A percentile compares a stretch with the other conserved stretches of the same genome.
These are phyloP conservation scores for Podospora bellae-mahoneyi DNA, from an alignment of 495 filamentous ascomycete genomes.

Conservation along the genomic window DNA sequence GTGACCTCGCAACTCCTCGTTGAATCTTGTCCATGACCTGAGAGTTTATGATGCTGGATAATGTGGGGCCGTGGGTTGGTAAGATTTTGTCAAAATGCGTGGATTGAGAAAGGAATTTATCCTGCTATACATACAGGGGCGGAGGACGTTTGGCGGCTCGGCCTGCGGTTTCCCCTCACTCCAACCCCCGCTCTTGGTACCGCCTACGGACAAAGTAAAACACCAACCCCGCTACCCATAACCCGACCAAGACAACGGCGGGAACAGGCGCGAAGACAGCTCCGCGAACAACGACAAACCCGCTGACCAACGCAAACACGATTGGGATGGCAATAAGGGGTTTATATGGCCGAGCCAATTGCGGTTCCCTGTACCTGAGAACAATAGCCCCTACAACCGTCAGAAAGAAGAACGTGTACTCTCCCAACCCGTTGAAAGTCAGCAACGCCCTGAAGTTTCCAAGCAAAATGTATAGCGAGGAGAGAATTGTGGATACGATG, in stretches of 20 bases:
- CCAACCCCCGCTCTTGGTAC: conserved; percentile 7
- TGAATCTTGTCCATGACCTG: not conserved
- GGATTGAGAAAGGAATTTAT: not conserved
- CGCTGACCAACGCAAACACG: conserved; percentile 50
- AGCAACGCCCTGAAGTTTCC: conserved; percentile 55
- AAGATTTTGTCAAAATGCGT: not conserved
- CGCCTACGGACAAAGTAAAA: conserved; percentile 38
- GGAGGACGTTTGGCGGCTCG: not conserved
- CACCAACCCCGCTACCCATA: conserved; percentile 45
- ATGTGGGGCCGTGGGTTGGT: not conserved
- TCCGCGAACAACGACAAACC: conserved; percentile 53
- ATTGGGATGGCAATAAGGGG: conserved; percentile 45
- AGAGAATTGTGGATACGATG: conserved; percentile 45
- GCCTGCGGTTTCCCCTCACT: not conserved
- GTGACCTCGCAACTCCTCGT: too few relatives aligned
- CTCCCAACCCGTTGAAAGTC: conserved; percentile 55
- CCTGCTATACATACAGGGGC: not conserved
- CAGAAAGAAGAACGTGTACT: conserved; percentile 58
- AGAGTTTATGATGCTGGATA: not conserved
- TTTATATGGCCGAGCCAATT: conserved; percentile 46
- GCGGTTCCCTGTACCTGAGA: conserved; percentile 49
- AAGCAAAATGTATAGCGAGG: conserved; percentile 52
- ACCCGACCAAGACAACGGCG: conserved; percentile 42
- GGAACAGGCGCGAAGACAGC: conserved; percentile 51
- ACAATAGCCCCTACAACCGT: conserved; percentile 52